Conservation (phyloP, 2,329 filamentous ascomycete species). For the Coniella lustricola region DNA sequence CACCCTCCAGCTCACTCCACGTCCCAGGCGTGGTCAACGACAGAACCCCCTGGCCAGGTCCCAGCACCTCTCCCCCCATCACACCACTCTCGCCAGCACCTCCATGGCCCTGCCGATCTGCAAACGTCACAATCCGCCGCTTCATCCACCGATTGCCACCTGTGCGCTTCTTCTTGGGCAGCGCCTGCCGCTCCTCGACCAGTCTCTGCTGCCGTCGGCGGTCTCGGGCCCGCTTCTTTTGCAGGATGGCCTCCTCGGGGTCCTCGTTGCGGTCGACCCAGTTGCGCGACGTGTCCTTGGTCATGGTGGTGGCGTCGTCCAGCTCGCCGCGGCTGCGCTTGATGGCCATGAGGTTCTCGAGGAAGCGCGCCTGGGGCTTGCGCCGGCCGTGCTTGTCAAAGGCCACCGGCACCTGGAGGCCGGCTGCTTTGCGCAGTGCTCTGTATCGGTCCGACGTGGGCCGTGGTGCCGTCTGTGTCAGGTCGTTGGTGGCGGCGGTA, state of each 20-base stretch:
- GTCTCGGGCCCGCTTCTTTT: slow-evolving; percentile 23
- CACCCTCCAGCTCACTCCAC: slow-evolving; percentile 27
- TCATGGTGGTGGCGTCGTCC: slow-evolving; percentile 58
- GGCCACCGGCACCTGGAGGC: slow-evolving; percentile 38
- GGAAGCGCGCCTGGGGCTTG: slow-evolving; percentile 47
- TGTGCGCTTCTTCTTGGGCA: slow-evolving; percentile 4
- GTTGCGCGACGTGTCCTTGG: slow-evolving; percentile 28
- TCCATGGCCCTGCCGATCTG: neutral
- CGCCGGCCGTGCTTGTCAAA: slow-evolving; percentile 42
- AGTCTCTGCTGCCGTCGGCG: slow-evolving; percentile 19
- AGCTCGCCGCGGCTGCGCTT: slow-evolving; percentile 58
- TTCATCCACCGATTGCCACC: slow-evolving; percentile 9
- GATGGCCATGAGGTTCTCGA: slow-evolving; percentile 57
- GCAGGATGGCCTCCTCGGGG: slow-evolving; percentile 31
- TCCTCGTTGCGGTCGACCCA: slow-evolving; percentile 34
- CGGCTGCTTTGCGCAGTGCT: slow-evolving; percentile 33
- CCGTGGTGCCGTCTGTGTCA: too few species aligned
- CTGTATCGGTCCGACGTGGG: slow-evolving; percentile 18
- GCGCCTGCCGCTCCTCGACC: slow-evolving; percentile 12
- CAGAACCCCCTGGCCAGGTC: slow-evolving; percentile 15
- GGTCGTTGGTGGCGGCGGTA: slow-evolving; percentile 27
- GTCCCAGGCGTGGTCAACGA: slow-evolving; percentile 29
- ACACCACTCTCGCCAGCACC: slow-evolving; percentile 1
- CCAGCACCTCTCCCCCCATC: neutral
- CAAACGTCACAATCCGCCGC: slow-evolving; percentile 11